Evolutionary conservation across 768 basidiomycete species (phyloP).

Genomic region (Galerina sulciceps): DNA sequence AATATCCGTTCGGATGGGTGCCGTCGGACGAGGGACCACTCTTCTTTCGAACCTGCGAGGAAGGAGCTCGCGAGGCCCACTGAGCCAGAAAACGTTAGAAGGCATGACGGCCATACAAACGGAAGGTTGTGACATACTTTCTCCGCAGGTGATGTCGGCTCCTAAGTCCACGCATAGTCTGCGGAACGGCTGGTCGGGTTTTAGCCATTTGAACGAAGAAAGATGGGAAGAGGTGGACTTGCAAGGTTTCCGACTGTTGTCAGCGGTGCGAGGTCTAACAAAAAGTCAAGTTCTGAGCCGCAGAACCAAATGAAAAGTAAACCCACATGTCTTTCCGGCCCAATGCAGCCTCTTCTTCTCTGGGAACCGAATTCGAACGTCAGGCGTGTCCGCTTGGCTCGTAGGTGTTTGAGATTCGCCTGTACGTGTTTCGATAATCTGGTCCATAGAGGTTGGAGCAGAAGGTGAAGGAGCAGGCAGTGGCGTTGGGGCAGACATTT

Average conservation of each 20-base stretch:
- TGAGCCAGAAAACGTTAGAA: conserved; percentile 25
- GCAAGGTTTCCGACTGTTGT: conserved; percentile 97
- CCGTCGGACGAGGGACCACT: conserved; percentile 91
- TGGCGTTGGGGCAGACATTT: conserved; percentile 14
- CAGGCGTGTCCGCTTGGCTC: conserved; percentile 59
- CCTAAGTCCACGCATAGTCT: conserved; percentile 86
- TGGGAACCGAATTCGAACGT: conserved; percentile 67
- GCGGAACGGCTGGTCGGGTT: conserved; percentile 76
- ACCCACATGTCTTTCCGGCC: conserved; percentile 83
- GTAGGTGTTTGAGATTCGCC: conserved; percentile 28
- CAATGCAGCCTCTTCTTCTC: conserved; percentile 92
- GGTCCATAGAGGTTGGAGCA: conserved; percentile 12
- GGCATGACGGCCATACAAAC: conserved; percentile 1
- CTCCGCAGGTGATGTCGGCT: conserved; percentile 94
- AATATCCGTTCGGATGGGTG: conserved; percentile 88
- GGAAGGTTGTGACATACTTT: conserved; percentile 56
- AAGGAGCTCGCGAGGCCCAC: conserved; percentile 96
- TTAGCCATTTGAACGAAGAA: neutral
- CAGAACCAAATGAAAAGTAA: neutral
- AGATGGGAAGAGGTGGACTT: conserved; percentile 22
- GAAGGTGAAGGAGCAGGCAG: conserved; percentile 1
- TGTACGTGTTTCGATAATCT: conserved; percentile 36
- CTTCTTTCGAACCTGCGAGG: conserved; percentile 85
- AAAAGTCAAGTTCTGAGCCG: neutral
- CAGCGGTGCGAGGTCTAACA: conserved; percentile 60